These are phyloP conservation scores for Pleurotus salmoneostramineus DNA, from an alignment of 768 basidiomycete genomes.

Conservation along the genomic window DNA sequence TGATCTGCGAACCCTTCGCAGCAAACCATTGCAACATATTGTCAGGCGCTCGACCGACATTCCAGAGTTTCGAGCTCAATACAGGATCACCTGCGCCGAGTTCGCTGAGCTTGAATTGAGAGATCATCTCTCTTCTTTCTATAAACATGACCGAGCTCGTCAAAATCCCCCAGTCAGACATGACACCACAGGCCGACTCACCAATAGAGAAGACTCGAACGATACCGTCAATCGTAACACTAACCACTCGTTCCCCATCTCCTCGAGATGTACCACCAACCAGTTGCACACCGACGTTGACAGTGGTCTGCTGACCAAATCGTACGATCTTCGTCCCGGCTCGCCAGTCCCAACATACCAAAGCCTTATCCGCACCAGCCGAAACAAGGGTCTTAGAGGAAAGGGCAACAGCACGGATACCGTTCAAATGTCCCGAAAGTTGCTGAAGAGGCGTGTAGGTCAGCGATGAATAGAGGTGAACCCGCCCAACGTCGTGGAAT, in stretches of 20 bases:
- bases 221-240: slow-evolving; percentile 89
- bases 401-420: slow-evolving; percentile 85
- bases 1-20: slow-evolving; percentile 87
- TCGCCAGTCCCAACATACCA: slow-evolving; percentile 90
- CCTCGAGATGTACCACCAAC: slow-evolving; percentile 22
- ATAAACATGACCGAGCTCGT: neutral
- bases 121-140: slow-evolving; percentile 82
- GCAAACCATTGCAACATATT: slow-evolving; percentile 96
- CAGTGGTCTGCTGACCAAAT: slow-evolving; percentile 91
- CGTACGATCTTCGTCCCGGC: slow-evolving; percentile 84
- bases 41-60: slow-evolving; percentile 78
- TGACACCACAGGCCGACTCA: slow-evolving; percentile 31
- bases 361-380: slow-evolving; percentile 71
- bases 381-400: slow-evolving; percentile 84
- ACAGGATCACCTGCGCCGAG: slow-evolving; percentile 66
- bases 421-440: slow-evolving; percentile 82
- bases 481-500: slow-evolving; percentile 89
- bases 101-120: slow-evolving; percentile 84
- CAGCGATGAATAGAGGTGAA: slow-evolving; percentile 83
- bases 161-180: neutral
- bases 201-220: slow-evolving; percentile 90
- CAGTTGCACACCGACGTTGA: slow-evolving; percentile 88
- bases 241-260: slow-evolving; percentile 82
- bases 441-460: slow-evolving; percentile 84
- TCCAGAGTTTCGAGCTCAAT: slow-evolving; percentile 62